Evolutionary conservation across 2,329 filamentous ascomycete species (phyloP).

Genomic region (Chrysoporthe puriensis): DNA sequence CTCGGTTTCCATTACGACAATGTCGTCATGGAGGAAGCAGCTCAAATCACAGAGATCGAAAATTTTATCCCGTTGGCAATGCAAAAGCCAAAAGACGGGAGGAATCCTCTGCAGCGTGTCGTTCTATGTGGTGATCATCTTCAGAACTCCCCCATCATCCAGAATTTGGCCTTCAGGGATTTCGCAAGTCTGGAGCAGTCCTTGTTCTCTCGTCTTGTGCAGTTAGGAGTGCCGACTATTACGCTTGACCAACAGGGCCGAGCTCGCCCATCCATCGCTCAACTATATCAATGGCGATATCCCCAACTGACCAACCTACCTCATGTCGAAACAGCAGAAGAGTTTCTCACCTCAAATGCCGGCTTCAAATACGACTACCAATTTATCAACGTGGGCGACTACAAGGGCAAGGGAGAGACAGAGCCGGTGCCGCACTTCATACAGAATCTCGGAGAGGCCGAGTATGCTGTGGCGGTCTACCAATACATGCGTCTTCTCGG

Average conservation of each 20-base stretch:
- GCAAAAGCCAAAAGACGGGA: constrained; percentile 75
- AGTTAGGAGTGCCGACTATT: constrained; percentile 89
- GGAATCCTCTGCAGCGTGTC: constrained; percentile 80
- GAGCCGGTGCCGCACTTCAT: constrained; percentile 94
- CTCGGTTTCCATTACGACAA: constrained; percentile 98
- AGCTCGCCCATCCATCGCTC: constrained; percentile 82
- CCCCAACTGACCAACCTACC: constrained; percentile 78
- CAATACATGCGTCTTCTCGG: constrained; percentile 97
- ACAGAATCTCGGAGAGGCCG: constrained; percentile 94
- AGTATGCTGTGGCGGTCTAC: constrained; percentile 93
- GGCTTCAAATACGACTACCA: constrained; percentile 95
- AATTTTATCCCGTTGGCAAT: constrained; percentile 95
- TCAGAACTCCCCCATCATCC: constrained; percentile 94
- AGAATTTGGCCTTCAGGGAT: constrained; percentile 90
- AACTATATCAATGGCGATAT: constrained; percentile 94
- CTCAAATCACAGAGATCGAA: constrained; percentile 96
- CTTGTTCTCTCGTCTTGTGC: constrained; percentile 86
- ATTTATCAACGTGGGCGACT: constrained; percentile 93
- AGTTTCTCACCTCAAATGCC: constrained; percentile 83
- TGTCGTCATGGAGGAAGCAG: constrained; percentile 97
- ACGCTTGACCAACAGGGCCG: constrained; percentile 92
- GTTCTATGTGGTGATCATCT: constrained; percentile 94
- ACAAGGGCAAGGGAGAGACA: constrained; percentile 85
- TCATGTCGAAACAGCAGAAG: constrained; percentile 66
- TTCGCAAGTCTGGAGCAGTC: constrained; percentile 97